Conservation (phyloP, 495 filamentous ascomycete species). For the Hypoxylon fuscum region DNA sequence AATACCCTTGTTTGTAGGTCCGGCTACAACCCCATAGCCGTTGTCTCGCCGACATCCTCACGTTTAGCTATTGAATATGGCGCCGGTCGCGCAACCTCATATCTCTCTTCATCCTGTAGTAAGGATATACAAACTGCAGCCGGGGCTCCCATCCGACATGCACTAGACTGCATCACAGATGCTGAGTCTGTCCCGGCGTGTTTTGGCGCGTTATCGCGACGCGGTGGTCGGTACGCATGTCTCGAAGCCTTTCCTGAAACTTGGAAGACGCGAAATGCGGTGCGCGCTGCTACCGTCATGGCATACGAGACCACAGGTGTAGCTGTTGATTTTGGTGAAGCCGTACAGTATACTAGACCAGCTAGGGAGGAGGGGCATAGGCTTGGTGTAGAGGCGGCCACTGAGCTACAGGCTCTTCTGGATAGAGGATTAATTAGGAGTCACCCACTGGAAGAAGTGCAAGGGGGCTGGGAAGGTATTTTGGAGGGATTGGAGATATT, state of each 20-base stretch:
- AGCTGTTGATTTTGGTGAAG: background rate
- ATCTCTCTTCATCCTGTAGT: background rate
- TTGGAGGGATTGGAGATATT: background rate
- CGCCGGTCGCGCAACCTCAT: background rate
- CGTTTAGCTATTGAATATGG: background rate
- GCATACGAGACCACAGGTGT: constrained; percentile 1
- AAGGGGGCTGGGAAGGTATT: background rate
- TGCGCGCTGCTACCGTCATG: constrained; percentile 17
- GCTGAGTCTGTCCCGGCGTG: constrained; percentile 16
- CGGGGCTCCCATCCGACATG: constrained; percentile 3
- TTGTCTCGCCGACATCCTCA: background rate
- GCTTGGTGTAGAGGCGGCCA: background rate
- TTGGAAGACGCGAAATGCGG: constrained; percentile 16
- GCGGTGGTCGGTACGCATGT: constrained; percentile 27
- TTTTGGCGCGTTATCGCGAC: constrained; percentile 7
- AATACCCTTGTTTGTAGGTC: background rate
- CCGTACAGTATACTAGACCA: background rate
- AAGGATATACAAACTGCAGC: background rate
- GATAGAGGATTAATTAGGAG: background rate
- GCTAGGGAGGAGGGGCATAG: background rate
- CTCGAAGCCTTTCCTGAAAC: constrained; percentile 3
- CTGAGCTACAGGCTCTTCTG: background rate
- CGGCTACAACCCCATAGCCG: background rate
- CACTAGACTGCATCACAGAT: constrained; percentile 35
- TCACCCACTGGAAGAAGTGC: background rate